phyloP scores from a whole-genome alignment of 2,329 filamentous ascomycete species.

The Celoporthe dispersa region DNA sequence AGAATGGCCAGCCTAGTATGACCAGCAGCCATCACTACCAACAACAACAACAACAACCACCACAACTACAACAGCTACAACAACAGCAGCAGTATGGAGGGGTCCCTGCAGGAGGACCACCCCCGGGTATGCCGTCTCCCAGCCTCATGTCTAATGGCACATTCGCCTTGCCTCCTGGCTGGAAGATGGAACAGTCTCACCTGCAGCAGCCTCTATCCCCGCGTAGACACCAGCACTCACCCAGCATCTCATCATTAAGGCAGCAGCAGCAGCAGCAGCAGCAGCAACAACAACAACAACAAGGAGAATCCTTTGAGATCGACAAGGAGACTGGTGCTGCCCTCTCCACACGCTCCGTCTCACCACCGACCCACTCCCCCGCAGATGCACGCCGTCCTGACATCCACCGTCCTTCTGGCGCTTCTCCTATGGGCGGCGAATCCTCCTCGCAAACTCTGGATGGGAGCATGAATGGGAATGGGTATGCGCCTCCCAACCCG shows the following conservation, averaged over 20 bases:
- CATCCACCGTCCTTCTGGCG: slow-evolving; percentile 23
- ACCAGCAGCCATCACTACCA: slow-evolving; percentile 1
- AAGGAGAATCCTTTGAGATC: slow-evolving; percentile 43
- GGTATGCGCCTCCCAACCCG: slow-evolving; percentile 32
- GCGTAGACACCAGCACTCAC: slow-evolving; percentile 41
- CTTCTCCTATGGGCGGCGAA: slow-evolving; percentile 2
- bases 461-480: background rate
- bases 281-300: slow-evolving; percentile 36
- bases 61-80: slow-evolving; percentile 3
- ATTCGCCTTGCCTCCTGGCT: slow-evolving; percentile 48
- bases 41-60: slow-evolving; percentile 8
- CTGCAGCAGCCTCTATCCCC: slow-evolving; percentile 54
- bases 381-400: slow-evolving; percentile 30
- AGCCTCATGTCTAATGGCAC: slow-evolving; percentile 36
- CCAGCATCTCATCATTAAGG: slow-evolving; percentile 34
- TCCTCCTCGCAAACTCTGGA: slow-evolving; percentile 12
- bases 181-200: slow-evolving; percentile 61
- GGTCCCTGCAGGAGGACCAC: slow-evolving; percentile 28
- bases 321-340: slow-evolving; percentile 57
- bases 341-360: slow-evolving; percentile 28
- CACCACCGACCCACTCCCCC: slow-evolving; percentile 30
- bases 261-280: slow-evolving; percentile 35
- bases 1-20: background rate
- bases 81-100: slow-evolving; percentile 23
- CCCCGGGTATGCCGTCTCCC: slow-evolving; percentile 33